phyloP scores from a whole-genome alignment of 2,329 filamentous ascomycete species.

The Emergomyces orientalis region DNA sequence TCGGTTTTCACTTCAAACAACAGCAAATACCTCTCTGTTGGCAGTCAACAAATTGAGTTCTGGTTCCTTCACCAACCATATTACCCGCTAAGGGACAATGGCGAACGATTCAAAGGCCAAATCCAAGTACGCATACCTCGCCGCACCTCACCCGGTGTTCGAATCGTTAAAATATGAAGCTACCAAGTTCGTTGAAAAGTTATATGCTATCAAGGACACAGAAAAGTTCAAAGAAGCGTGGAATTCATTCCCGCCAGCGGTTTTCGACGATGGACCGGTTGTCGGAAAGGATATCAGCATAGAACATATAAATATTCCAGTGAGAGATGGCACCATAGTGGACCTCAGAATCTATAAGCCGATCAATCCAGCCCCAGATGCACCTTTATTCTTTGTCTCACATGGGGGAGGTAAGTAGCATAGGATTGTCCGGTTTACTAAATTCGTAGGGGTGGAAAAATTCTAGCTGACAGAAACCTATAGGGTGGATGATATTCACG shows the following conservation, averaged over 20 bases:
- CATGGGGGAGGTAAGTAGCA: conserved; percentile 1
- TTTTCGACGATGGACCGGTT: neutral
- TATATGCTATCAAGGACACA: conserved; percentile 2
- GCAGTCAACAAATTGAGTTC: neutral
- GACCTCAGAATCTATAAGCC: conserved; percentile 7
- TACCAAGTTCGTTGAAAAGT: neutral
- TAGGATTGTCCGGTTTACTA: neutral
- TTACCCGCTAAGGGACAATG: neutral
- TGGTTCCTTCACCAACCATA: neutral
- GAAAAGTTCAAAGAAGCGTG: conserved; percentile 1
- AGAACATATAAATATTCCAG: neutral
- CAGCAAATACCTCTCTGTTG: neutral
- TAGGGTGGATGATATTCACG: conserved; percentile 2
- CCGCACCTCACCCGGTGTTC: neutral
- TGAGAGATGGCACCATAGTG: neutral
- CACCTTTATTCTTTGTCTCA: neutral
- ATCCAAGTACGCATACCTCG: conserved; percentile 3
- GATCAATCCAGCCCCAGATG: neutral
- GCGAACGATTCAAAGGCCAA: neutral
- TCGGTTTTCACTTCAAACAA: neutral
- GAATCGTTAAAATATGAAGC: neutral
- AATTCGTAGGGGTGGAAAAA: neutral
- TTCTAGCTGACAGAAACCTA: neutral
- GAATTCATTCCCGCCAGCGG: neutral
- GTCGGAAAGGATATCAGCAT: conserved; percentile 1